phyloP scores from a whole-genome alignment of 2,329 filamentous ascomycete species.

The Pseudogymnoascus sp. region DNA sequence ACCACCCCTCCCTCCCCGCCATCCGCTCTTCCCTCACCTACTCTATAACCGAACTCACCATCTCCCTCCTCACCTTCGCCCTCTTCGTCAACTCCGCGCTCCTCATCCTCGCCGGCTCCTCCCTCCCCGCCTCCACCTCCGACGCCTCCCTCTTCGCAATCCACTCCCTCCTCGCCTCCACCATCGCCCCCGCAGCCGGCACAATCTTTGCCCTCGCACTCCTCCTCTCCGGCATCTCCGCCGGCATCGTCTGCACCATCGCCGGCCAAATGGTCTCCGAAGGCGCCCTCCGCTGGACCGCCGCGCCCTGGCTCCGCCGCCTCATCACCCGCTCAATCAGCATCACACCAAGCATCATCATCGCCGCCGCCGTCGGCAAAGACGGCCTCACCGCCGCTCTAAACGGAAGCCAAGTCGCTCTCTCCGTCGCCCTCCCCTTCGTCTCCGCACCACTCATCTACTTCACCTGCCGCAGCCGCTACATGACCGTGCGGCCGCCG shows the following conservation, averaged over 20 bases:
- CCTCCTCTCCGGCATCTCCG: conserved; percentile 70
- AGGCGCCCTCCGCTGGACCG: conserved; percentile 67
- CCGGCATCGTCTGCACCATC: conserved; percentile 83
- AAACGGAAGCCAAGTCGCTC: conserved; percentile 67
- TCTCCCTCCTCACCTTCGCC: conserved; percentile 74
- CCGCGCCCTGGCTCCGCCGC: conserved; percentile 71
- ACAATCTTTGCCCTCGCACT: conserved; percentile 79
- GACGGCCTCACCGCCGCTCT: conserved; percentile 63
- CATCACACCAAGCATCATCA: conserved; percentile 75
- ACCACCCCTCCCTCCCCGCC: conserved; percentile 64
- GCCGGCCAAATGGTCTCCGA: conserved; percentile 84
- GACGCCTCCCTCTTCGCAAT: conserved; percentile 78
- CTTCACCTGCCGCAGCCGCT: conserved; percentile 71
- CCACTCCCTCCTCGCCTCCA: conserved; percentile 59
- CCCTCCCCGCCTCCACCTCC: conserved; percentile 54
- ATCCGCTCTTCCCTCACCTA: conserved; percentile 68
- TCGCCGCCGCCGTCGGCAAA: conserved; percentile 69
- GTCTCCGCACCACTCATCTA: conserved; percentile 77
- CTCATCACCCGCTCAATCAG: conserved; percentile 71
- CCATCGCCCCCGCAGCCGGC: conserved; percentile 67
- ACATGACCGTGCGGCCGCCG: conserved; percentile 63
- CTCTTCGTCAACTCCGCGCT: conserved; percentile 80
- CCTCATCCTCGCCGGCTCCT: conserved; percentile 71
- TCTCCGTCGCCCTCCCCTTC: conserved; percentile 74
- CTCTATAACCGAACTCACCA: conserved; percentile 60